Conservation (phyloP, 129 eudicot species). For the Escallonia herrerae region DNA sequence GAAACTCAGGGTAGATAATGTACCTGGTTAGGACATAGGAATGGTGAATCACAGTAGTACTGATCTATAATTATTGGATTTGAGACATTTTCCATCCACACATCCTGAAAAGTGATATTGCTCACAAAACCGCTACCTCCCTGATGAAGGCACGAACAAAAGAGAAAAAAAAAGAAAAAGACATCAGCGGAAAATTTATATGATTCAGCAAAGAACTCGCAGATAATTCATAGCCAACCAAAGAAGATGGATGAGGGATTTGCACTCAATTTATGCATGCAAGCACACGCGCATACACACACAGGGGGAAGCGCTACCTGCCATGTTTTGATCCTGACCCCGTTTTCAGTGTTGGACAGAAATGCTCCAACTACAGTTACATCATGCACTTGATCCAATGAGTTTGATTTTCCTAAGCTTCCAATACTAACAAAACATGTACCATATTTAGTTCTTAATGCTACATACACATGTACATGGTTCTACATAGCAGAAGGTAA, state of each 20-base stretch:
- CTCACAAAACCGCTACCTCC: slow-evolving; percentile 84
- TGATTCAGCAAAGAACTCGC: too few species aligned
- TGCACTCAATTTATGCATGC: too few species aligned
- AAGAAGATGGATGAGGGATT: neutral
- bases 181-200: too few species aligned
- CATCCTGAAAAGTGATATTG: slow-evolving; percentile 47
- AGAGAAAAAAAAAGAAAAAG: neutral
- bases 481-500: neutral
- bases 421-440: slow-evolving; percentile 46
- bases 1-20: neutral
- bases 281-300: too few species aligned
- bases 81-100: slow-evolving; percentile 75
- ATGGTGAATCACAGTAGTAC: slow-evolving; percentile 69
- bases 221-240: too few species aligned
- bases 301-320: slow-evolving; percentile 38
- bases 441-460: neutral
- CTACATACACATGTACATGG: neutral
- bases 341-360: slow-evolving; percentile 69
- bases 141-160: slow-evolving; percentile 20
- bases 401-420: slow-evolving; percentile 61
- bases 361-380: slow-evolving; percentile 52
- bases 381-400: slow-evolving; percentile 48
- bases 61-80: slow-evolving; percentile 89
- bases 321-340: slow-evolving; percentile 89
- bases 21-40: slow-evolving; percentile 74